phyloP scores from a whole-genome alignment of 305 asterid genomes.

The Rubia peregrina region DNA sequence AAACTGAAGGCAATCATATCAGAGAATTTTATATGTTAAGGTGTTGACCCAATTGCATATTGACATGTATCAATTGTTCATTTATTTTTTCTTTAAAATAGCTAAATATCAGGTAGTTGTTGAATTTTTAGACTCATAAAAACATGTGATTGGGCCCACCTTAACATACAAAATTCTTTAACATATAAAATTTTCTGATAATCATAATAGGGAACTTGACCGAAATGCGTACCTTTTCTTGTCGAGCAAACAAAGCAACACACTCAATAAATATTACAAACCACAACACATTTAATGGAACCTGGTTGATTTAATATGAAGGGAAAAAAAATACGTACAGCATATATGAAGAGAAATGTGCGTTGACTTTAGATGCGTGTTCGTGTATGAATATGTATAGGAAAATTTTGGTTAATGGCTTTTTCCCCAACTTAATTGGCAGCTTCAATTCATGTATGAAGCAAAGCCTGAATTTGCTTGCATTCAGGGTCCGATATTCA shows the following conservation, averaged over 20 bases:
- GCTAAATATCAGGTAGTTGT: too few species aligned
- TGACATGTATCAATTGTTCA: too few species aligned
- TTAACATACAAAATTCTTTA: too few species aligned
- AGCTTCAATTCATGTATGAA: constrained; percentile 10
- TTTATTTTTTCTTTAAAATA: too few species aligned
- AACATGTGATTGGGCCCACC: too few species aligned
- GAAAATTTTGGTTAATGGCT: constrained; percentile 23
- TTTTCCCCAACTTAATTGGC: constrained; percentile 38
- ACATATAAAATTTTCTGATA: too few species aligned
- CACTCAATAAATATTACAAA: background rate
- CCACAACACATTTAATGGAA: constrained; percentile 2
- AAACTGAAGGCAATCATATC: too few species aligned
- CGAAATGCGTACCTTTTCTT: constrained; percentile 43
- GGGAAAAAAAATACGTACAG: background rate
- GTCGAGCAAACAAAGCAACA: constrained; percentile 44
- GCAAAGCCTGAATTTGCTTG: constrained; percentile 20
- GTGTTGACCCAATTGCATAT: too few species aligned
- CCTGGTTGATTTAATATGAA: constrained; percentile 19
- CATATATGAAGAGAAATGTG: constrained; percentile 10
- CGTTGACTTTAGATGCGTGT: constrained; percentile 23
- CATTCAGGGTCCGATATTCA: constrained; percentile 8
- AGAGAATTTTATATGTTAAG: too few species aligned
- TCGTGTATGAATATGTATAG: background rate
- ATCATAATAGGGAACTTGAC: too few species aligned
- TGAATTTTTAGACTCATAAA: too few species aligned